Percentiles rank a stretch among this genome's conserved stretches.
phyloP scores from a whole-genome alignment of 306 rosid species.

The Fragaria vesca region DNA sequence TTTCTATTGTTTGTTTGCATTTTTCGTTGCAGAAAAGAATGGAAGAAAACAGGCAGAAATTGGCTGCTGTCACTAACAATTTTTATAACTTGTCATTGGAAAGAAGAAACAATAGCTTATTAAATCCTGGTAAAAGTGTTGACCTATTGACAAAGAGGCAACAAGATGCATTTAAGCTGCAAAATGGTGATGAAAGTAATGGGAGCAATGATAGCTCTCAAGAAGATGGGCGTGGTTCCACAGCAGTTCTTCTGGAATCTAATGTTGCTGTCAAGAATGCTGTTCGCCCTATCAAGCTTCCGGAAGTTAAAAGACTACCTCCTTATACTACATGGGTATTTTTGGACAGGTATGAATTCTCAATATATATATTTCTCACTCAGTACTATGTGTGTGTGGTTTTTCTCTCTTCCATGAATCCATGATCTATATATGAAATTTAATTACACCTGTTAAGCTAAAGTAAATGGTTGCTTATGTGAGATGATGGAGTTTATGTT shows the following conservation, averaged over 20 bases:
- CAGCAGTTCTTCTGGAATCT: slow-evolving; percentile 95
- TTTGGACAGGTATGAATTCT: slow-evolving; percentile 72
- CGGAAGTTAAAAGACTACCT: slow-evolving; percentile 80
- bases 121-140: slow-evolving; percentile 37
- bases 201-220: slow-evolving; percentile 60
- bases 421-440: neutral
- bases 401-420: neutral
- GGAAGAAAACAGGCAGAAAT: slow-evolving; percentile 75
- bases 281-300: slow-evolving; percentile 86
- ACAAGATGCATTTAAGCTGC: slow-evolving; percentile 82
- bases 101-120: slow-evolving; percentile 39
- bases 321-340: slow-evolving; percentile 98
- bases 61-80: slow-evolving; percentile 57
- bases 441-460: neutral
- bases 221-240: slow-evolving; percentile 71
- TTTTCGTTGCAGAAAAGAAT: slow-evolving; percentile 61
- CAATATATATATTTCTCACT: slow-evolving; percentile 16
- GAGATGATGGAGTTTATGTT: neutral
- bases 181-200: slow-evolving; percentile 64
- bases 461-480: neutral
- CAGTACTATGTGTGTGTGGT: neutral
- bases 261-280: slow-evolving; percentile 88
- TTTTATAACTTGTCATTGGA: slow-evolving; percentile 54
- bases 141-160: slow-evolving; percentile 79
- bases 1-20: neutral